Conservation (phyloP, 148 eudicot genomes). For the Cornus florida region DNA sequence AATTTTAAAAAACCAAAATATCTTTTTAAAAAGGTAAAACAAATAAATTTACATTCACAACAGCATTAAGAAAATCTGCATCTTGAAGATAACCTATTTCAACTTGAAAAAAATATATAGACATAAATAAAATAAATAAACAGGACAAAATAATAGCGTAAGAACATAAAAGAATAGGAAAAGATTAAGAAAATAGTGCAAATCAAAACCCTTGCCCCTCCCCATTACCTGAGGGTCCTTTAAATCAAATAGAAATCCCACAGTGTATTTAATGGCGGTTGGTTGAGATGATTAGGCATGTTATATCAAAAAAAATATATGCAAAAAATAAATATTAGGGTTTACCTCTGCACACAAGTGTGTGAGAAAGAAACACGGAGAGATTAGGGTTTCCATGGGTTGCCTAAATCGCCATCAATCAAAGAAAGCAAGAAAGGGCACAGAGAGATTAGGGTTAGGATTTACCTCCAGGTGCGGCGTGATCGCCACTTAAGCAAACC, state of each 20-base stretch:
- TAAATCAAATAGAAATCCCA: slow-evolving; percentile 46
- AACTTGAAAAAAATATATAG: slow-evolving; percentile 46
- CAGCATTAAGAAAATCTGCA: slow-evolving; percentile 79
- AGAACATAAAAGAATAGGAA: background rate
- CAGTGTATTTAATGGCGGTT: slow-evolving; percentile 38
- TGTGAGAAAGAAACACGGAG: no score
- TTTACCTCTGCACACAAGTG: no score
- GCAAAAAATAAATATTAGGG: no score
- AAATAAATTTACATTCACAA: slow-evolving; percentile 70
- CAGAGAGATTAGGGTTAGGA: no score
- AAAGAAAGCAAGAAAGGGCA: no score
- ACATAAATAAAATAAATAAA: background rate
- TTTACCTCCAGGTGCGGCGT: no score
- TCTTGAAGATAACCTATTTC: slow-evolving; percentile 70
- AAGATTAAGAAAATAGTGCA: background rate
- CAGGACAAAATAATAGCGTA: background rate
- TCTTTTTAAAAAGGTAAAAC: background rate
- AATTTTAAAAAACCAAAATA: background rate
- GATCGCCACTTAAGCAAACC: no score
- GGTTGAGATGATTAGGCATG: slow-evolving; percentile 50
- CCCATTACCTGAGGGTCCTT: slow-evolving; percentile 73
- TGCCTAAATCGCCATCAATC: no score
- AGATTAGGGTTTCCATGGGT: no score
- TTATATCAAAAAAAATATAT: no score
- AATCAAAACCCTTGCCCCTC: background rate